phyloP scores from a whole-genome alignment of 768 basidiomycete species.

The Porphyrellus cyaneotinctus region DNA sequence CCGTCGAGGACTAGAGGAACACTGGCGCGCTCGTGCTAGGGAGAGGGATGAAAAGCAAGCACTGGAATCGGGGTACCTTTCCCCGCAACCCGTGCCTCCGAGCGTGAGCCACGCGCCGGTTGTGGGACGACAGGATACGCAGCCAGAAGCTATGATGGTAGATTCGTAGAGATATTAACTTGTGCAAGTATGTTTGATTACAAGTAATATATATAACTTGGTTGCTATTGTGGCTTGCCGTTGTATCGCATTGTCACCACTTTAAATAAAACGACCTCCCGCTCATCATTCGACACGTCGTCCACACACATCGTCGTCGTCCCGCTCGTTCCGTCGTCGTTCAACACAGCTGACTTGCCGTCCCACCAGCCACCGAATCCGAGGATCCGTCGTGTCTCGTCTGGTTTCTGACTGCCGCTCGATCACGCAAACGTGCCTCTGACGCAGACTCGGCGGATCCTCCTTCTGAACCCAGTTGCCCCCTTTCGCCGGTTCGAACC shows the following conservation, averaged over 20 bases:
- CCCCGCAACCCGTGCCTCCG: conserved; percentile 9
- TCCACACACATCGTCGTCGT: neutral
- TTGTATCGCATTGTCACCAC: conserved; percentile 17
- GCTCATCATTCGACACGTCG: conserved; percentile 15
- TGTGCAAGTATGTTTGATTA: too few relatives aligned
- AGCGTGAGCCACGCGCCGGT: neutral
- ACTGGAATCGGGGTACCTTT: conserved; percentile 13
- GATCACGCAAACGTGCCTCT: conserved; percentile 38
- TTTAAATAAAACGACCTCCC: neutral
- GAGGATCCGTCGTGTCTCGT: conserved; percentile 51
- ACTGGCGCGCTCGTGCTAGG: conserved; percentile 32
- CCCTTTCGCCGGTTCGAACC: conserved; percentile 4
- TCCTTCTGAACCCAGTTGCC: conserved; percentile 22
- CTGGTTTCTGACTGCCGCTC: conserved; percentile 36
- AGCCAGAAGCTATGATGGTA: conserved; percentile 18
- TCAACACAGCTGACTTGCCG: conserved; percentile 3
- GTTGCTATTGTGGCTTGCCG: conserved; percentile 25
- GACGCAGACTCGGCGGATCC: conserved; percentile 53
- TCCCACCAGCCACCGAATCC: conserved; percentile 5
- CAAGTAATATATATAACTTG: too few relatives aligned
- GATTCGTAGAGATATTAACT: too few relatives aligned
- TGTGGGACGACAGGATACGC: conserved; percentile 2
- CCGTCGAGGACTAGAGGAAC: conserved; percentile 37
- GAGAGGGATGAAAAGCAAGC: conserved; percentile 26
- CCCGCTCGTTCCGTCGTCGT: neutral